phyloP scores from a whole-genome alignment of 2,329 filamentous ascomycete genomes.

The Cladosporium sp. region DNA sequence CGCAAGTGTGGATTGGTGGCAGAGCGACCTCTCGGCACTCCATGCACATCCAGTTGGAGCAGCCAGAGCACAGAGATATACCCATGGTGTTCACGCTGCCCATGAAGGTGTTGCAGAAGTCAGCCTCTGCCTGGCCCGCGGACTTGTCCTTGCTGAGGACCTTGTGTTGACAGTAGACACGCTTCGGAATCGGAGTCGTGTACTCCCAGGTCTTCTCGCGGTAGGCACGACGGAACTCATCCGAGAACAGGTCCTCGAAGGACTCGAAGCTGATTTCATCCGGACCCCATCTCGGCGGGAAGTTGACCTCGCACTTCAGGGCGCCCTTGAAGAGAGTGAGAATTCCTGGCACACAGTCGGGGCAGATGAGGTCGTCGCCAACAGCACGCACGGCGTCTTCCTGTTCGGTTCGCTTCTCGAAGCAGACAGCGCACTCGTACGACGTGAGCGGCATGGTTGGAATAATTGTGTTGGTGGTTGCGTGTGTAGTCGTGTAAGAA shows the following conservation, averaged over 20 bases:
- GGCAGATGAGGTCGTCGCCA: neutral
- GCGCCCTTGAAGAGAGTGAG: neutral
- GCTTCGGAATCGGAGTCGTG: neutral
- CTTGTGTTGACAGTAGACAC: constrained; percentile 6
- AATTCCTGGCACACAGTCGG: neutral
- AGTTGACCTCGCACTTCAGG: neutral
- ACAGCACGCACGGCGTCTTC: neutral
- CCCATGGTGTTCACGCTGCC: neutral
- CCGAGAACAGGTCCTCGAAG: neutral
- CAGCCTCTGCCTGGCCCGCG: neutral
- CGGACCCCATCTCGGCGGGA: neutral
- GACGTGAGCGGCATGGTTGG: neutral
- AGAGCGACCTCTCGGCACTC: neutral
- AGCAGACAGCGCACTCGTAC: neutral
- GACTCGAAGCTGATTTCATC: neutral
- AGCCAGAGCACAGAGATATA: neutral
- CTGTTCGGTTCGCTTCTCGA: neutral
- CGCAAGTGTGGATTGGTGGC: neutral
- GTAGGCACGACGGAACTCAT: neutral
- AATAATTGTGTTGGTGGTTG: neutral
- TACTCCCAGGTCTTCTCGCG: neutral
- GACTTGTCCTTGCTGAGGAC: neutral
- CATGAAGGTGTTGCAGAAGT: neutral
- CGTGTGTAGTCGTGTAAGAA: neutral
- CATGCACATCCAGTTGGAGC: neutral